phyloP scores from a whole-genome alignment of 208 protist genomes.

The Tritrichomonas foetus region DNA sequence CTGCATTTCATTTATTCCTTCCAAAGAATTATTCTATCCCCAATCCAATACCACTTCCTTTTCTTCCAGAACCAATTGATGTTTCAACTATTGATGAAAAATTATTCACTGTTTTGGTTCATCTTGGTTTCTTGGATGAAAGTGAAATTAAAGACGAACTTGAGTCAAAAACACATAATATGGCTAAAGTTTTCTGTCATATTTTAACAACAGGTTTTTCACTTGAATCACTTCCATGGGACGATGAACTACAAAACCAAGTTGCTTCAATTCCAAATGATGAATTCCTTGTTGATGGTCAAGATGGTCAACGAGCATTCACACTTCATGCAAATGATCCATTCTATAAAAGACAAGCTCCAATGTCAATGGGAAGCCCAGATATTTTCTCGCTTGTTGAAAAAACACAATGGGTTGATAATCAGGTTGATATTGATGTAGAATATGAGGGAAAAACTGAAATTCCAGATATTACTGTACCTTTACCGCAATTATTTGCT shows the following conservation, averaged over 20 bases:
- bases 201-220: not conserved
- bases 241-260: not conserved
- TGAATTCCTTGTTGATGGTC: not conserved
- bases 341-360: not conserved
- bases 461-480: too few relatives aligned
- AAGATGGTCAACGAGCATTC: not conserved
- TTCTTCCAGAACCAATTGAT: not conserved
- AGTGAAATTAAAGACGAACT: not conserved
- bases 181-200: not conserved
- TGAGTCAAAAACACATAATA: not conserved
- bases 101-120: not conserved
- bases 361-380: not conserved
- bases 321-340: not conserved
- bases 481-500: too few relatives aligned
- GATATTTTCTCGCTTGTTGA: slow-evolving; percentile 26
- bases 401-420: not conserved
- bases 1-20: slow-evolving; percentile 28
- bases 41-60: not conserved
- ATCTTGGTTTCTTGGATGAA: not conserved
- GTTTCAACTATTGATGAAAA: not conserved
- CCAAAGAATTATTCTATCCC: not conserved
- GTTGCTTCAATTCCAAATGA: not conserved
- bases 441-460: too few relatives aligned
- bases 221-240: not conserved
- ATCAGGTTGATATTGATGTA: too few relatives aligned